Evolutionary conservation across 495 filamentous ascomycete genomes (phyloP), one percentile per base, ranked within the genome.

Genomic region (Neurospora discreta): DNA sequence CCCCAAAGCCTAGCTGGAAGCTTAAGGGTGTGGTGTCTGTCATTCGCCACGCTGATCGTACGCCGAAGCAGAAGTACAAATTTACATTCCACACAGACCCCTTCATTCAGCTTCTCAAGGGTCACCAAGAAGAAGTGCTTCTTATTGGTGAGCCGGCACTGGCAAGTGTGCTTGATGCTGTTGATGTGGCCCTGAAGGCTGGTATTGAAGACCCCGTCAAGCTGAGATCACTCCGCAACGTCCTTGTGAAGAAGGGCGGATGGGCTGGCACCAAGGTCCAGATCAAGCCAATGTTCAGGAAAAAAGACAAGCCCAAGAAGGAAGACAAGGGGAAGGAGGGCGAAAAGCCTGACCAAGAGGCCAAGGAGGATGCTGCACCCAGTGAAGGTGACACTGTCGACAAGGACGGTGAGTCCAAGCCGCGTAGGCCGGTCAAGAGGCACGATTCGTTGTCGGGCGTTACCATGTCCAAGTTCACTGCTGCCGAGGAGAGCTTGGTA

Each of bases 31-130:
- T 98, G 85, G 95, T 99, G 8, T 93, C 95, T 23, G 96, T 98
- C 13, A 91, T 99, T 68, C 88, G 95, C 33, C 95, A 99, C 79
- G 95, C 96, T 3, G 95, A 99, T 82, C 90, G 95, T 44, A 99
- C 95, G 13, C 95, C 95, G 7, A 99, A 99, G 80, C 95, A 99
- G 75, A 99, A 99, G 77, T 97, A 97, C 84, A 99, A 99, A 77
- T 98, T 98, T 78, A 99, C 95, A 0, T 99, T 99, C 76, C 96
- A 98, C 80, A 96, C 92, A 9, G 92, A 94, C 74, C 96, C 96
- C 6, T 99, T 99, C 77, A 92, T 98, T 68, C 92, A 97, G 72
- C 85, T 99, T 7, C 85, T 99, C 52, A 94, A 92, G 78, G 95
- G 95, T 1, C 95, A 99, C 77, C 91, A 94, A 75, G 95, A 98